phyloP scores from a whole-genome alignment of 1,284 basidiomycete species.

The Dichomitus squalens region DNA sequence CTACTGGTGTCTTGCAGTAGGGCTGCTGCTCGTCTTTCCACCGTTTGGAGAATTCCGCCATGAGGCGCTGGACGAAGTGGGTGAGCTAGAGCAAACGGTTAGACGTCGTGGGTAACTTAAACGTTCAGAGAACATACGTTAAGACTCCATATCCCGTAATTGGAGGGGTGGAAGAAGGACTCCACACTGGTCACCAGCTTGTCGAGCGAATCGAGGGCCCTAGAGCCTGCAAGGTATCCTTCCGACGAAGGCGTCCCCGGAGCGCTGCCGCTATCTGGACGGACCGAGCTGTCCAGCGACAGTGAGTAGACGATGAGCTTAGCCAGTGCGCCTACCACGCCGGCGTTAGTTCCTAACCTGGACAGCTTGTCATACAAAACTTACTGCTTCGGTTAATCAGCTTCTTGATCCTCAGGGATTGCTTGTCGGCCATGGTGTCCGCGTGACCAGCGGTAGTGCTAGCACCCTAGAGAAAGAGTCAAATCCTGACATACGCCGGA shows the following conservation, averaged over 20 bases:
- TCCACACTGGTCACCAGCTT: constrained; percentile 92
- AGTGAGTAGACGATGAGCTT: constrained; percentile 93
- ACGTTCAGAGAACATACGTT: constrained; percentile 38
- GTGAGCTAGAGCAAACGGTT: constrained; percentile 51
- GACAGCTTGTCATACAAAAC: constrained; percentile 22
- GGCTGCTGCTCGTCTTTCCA: constrained; percentile 83
- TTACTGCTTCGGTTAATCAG: constrained; percentile 70
- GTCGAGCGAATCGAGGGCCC: constrained; percentile 88
- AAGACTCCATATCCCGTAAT: constrained; percentile 72
- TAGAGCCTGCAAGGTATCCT: constrained; percentile 84
- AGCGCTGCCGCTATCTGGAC: constrained; percentile 41
- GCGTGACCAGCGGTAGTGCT: constrained; percentile 68
- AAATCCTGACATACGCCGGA: constrained; percentile 5
- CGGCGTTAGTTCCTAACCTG: constrained; percentile 1
- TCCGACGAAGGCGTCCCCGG: constrained; percentile 30
- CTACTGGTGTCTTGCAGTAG: constrained; percentile 82
- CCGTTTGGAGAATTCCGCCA: constrained; percentile 80
- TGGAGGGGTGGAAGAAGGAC: constrained; percentile 90
- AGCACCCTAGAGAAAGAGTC: constrained; percentile 46
- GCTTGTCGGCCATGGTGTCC: constrained; percentile 64
- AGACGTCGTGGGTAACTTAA: not conserved
- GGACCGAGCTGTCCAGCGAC: constrained; percentile 76
- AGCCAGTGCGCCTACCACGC: constrained; percentile 70
- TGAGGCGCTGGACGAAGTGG: constrained; percentile 78
- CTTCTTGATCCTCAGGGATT: constrained; percentile 80